Base-by-base conservation (phyloP, 495 filamentous ascomycete species). In the Thozetella sp. region DNA sequence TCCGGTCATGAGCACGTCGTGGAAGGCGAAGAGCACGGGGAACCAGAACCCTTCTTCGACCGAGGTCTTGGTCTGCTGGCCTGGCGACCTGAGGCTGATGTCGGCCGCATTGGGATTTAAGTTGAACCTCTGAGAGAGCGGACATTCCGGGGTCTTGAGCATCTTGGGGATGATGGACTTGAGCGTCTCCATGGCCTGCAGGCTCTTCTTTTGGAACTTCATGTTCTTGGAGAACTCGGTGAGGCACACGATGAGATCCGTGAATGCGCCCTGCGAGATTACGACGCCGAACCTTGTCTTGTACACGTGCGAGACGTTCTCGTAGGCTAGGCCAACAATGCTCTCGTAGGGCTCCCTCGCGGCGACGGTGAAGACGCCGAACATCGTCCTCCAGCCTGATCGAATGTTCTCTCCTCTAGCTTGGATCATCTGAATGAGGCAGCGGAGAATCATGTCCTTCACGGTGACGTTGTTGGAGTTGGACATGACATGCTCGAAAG, bases 1-100 rank as follows among this genome's bases (percentile, higher is more conserved):
- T 2, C 95, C 95, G 25, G 95, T 99, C 95, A 99, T 99, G 22
- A 99, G 79, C 22, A 98, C 93, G 74, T 99, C 95, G 73, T 99
- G 95, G 79, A 98, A 98, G 4, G 96, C 93, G 70, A 98, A 98
- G 13, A 99, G 82, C 25, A 99, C 90, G 0, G 95, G 95, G 63
- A 97, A 98, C 95, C 95, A 99, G 73, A 91, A 99, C 37, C 97
- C 94, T 69, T 98, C 96, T 67, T 98, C 93, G 62, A 95, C 84
- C 0, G 92, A 93, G 55, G 88, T 89, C 24, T 81, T 74, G 11
- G 69, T 81, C 63, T 86, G 84, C 26, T 66, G 67, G 20, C 64
- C 71, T 1, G 74, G 60, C 0, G 76, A 65, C 63, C 72, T 76
- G 17, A 67, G 26, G 43, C 62, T 68, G 13, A 65, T 55, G 17